Evolutionary conservation across 2,329 filamentous ascomycete genomes (phyloP).

Genomic region (Gaeumannomyces tritici): DNA sequence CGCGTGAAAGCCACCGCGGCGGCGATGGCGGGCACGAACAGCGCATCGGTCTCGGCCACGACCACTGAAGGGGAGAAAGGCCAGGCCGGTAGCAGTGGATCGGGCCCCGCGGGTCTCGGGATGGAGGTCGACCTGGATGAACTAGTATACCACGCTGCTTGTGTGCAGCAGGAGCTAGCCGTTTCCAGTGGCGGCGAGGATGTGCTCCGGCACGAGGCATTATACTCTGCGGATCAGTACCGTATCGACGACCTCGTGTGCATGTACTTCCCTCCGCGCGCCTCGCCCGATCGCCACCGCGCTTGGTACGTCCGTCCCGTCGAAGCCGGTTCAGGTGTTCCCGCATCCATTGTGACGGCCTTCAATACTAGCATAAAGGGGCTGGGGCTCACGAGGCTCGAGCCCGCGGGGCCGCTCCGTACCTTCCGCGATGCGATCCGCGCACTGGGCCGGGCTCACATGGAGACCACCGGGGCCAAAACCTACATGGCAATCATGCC

Average conservation of each 20-base stretch:
- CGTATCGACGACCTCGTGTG: background rate
- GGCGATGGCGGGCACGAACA: background rate
- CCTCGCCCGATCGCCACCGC: background rate
- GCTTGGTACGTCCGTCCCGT: background rate
- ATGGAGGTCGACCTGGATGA: background rate
- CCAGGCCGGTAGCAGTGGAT: background rate
- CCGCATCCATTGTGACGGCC: background rate
- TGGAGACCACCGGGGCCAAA: background rate
- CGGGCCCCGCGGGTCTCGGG: background rate
- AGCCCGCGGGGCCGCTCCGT: background rate
- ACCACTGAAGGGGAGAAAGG: too few species aligned
- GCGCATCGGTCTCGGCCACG: background rate
- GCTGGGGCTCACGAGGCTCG: background rate
- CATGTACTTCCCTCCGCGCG: slow-evolving; percentile 1
- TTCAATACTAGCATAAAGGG: background rate
- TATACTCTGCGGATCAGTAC: slow-evolving; percentile 1
- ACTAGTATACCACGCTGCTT: slow-evolving; percentile 1
- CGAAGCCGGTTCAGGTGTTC: background rate
- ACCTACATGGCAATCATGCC: background rate
- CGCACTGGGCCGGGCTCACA: background rate
- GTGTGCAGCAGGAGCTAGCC: slow-evolving; percentile 4
- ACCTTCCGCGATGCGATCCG: slow-evolving; percentile 1
- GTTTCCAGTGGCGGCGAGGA: background rate
- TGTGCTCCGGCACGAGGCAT: slow-evolving; percentile 1
- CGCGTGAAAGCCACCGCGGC: background rate